Base-by-base conservation (phyloP, 352 stramenopile genomes). In the Pythium monospermum region DNA sequence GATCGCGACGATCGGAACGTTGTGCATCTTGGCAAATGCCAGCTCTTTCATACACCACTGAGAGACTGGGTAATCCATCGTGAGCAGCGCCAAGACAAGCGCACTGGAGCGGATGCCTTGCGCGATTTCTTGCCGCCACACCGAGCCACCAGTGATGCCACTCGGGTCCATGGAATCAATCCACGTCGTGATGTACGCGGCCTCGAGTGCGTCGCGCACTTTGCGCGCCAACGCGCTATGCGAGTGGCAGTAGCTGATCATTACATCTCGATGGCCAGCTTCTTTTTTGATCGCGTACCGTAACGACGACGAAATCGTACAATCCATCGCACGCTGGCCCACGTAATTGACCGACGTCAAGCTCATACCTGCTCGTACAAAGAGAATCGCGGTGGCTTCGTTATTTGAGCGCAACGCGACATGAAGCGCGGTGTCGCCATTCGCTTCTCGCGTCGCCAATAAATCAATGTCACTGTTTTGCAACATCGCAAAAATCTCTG, bases 11-110 rank as follows among this genome's bases (percentile, higher is more conserved):
- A 94, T 83, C 3, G 76, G 77, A 0, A 90, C 73, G 41, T 91
- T 90, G 57, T 90, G 76, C 72, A 87, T 83, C 43, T 91, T 91
- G 19, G 83, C 83, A 50, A 91, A 91, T 6, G 83, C 83, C 6
- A 94, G 58, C 49, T 94, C 83, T 41, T 91, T 91, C 81, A 94
- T 91, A 50, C 83, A 94, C 77, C 79, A 91, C 44, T 90, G 79
- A 7, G 77, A 91, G 27, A 70, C 26, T 1, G 82, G 76, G 36
- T 93, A 93, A 31, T 93, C 79, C n/a, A 68, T 65, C 1, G 76
- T 91, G 15, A 93, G 65, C 23, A 93, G 50, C 26, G 77, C 76
- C 6, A 93, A 49, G 35, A 93, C 79, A 1, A 93, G 64, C 2
- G 82, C 79, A 36, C 78, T 87, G 18, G 69, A 82, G 10, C 83